Base-by-base conservation (phyloP, 768 basidiomycete species). In the Lactifluus hygrophoroides region DNA sequence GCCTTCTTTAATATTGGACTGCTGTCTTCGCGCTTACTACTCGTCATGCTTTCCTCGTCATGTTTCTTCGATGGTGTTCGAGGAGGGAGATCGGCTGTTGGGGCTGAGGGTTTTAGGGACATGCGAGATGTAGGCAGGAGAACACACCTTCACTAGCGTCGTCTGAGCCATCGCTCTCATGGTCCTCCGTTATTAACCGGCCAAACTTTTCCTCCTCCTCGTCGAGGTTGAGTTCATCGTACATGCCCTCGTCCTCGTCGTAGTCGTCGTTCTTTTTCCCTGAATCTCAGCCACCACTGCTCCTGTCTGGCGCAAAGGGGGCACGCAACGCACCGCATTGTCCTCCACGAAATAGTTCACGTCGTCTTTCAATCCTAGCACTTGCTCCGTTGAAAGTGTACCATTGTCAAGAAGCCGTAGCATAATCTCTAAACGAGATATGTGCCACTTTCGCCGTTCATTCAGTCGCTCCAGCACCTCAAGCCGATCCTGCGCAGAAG, bases 121-220 rank as follows among this genome's bases (percentile, higher is more conserved):
- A 62, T 28, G 32, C 28, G 5, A 28, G 28, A 13, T 14, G 37
- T 23, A 46, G 23, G 28, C 16, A 32, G 30, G 11, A 42, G n/a
- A 9, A 63, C 68, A 49, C 69, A 84, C 89, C 86, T 80, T 91
- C 90, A 62, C 87, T 85, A 50, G 75, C 76, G 64, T 78, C 74
- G 70, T 93, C 79, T 32, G 86, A 90, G 38, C 86, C 88, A 61
- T 92, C 89, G 54, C 81, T 86, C 10, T 88, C 83, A 48, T 83
- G 84, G 16, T 92, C 83, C 50, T 93, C 89, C 51, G 84, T 83
- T 58, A 71, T 76, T 54, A 80, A 81, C 43, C 90, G 76, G 55
- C 90, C 88, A 68, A 94, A 93, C 68, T 90, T 88, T 75, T 93
- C 93, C 68, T 98, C 95, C 70, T 96, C 93, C 68, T 96, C 95